These are phyloP conservation scores for Colletotrichum plurivorum DNA, from an alignment of 2,329 filamentous ascomycete genomes.

Conservation along the genomic window DNA sequence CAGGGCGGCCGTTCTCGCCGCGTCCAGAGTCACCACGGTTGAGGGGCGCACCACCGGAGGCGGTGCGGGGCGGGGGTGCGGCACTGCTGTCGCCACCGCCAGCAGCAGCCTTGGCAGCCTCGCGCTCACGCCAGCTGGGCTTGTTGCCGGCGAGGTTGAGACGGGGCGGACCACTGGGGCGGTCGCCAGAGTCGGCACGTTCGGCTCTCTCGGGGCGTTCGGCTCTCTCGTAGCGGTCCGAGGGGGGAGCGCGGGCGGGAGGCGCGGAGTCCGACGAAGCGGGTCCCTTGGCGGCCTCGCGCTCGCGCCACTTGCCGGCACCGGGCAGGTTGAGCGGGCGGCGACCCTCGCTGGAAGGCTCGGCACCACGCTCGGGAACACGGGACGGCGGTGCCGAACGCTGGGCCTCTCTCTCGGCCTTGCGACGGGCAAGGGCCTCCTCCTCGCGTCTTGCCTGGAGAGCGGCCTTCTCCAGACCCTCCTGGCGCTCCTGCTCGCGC, in stretches of 20 bases:
- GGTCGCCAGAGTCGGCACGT: conserved; percentile 63
- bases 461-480: conserved; percentile 74
- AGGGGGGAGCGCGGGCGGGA: conserved; percentile 44
- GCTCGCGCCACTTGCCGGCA: conserved; percentile 60
- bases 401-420: conserved; percentile 72
- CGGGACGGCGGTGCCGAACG: conserved; percentile 55
- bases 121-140: conserved; percentile 81
- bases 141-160: conserved; percentile 73
- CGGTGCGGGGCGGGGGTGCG: conserved; percentile 55
- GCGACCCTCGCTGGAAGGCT: conserved; percentile 44
- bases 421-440: conserved; percentile 84
- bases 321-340: conserved; percentile 49
- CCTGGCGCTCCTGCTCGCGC: conserved; percentile 77
- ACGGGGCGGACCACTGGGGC: conserved; percentile 66
- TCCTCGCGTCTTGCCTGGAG: conserved; percentile 88
- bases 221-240: conserved; percentile 16
- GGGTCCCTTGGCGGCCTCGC: conserved; percentile 50
- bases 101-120: conserved; percentile 64
- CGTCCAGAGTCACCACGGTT: conserved; percentile 60
- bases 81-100: conserved; percentile 50
- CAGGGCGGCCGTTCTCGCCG: conserved; percentile 54
- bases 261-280: conserved; percentile 52
- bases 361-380: conserved; percentile 56
- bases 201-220: conserved; percentile 31
- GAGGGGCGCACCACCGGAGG: conserved; percentile 58